Evolutionary conservation across 2,329 filamentous ascomycete species (phyloP).

Genomic region (Dactylellina parvicollis): DNA sequence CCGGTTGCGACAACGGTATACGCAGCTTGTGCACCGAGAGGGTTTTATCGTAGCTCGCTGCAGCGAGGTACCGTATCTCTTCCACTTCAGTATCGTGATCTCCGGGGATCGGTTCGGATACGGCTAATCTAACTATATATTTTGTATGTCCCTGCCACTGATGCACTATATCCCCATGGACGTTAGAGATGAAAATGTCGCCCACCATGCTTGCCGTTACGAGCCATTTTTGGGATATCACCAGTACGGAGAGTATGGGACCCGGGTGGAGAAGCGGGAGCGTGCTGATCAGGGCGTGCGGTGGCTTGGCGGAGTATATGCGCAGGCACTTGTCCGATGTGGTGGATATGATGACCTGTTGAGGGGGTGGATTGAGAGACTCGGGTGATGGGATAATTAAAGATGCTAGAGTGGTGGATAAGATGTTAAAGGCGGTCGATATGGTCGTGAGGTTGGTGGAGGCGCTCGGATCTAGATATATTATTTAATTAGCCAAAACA

Average conservation of each 20-base stretch:
- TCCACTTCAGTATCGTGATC: conserved; percentile 10
- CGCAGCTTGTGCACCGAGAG: conserved; percentile 37
- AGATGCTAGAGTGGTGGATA: conserved; percentile 61
- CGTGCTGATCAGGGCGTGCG: conserved; percentile 48
- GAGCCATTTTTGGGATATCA: conserved; percentile 51
- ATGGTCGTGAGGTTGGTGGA: conserved; percentile 27
- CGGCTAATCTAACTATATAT: conserved; percentile 56
- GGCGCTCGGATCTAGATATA: conserved; percentile 14
- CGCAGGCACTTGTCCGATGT: conserved; percentile 64
- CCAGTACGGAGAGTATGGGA: conserved; percentile 55
- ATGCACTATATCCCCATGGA: conserved; percentile 35
- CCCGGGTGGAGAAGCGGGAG: conserved; percentile 52
- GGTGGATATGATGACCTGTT: conserved; percentile 56
- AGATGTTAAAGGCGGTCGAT: conserved; percentile 63
- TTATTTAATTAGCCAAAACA: not conserved
- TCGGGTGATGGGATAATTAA: conserved; percentile 50
- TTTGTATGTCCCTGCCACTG: conserved; percentile 53
- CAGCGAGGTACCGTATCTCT: conserved; percentile 47
- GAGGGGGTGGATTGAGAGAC: conserved; percentile 56
- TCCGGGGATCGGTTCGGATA: conserved; percentile 21
- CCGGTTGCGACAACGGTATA: not conserved
- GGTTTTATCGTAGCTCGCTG: conserved; percentile 55
- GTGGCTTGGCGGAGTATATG: conserved; percentile 60
- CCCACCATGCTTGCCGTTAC: conserved; percentile 57
- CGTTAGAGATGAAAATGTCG: conserved; percentile 46